Evolutionary conservation across 176 grass and related monocot genomes (phyloP), one percentile per base, ranked within the genome.

Genomic region (Metroxylon sagu): DNA sequence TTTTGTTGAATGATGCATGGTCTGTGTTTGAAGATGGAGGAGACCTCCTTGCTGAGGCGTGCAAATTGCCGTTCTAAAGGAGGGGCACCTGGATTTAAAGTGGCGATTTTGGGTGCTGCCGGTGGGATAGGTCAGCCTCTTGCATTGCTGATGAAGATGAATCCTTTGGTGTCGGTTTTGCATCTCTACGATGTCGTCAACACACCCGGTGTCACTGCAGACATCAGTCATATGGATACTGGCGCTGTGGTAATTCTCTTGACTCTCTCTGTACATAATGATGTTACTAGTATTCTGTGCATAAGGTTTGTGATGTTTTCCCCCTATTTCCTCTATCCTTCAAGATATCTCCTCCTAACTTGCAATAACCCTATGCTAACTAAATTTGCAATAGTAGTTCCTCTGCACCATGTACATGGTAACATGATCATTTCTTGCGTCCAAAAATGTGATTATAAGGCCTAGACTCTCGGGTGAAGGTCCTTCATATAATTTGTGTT

Each of bases 121-220:
- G 93, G 93, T 6, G 93, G 92, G 43, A 98, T 98, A 26, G 93
- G 93, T 0, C 93, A 98, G 81, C 57, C 93, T 6, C 84, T 98
- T 48, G 72, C 87, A 7, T n/a, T 98, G 84, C 84, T 98, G 56
- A 88, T 98, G 87, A 98, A 98, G 78, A 92, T 91, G 84, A 98
- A 98, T 76, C 87, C 93, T 15, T 73, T 98, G 26, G 81, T 98
- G 0, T 98, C 93, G n/a, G 84, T 98, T 63, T 78, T 98, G 52
- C 87, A 98, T 71, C 71, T 98, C 66, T 98, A 98, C 28, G 93
- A 98, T 53, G 93, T 98, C 23, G 87, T 98, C 72, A 98, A 98
- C 76, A 61, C 87, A 18, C 93, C 93, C 0, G 93, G 93, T 52
- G 93, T 98, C 58, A 98, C 93, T 19, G 87, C 93, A 62, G 93